Percentiles rank a stretch among this genome's conserved stretches.
Evolutionary conservation across 2,329 filamentous ascomycete species (phyloP).

Genomic region (Plectosphaerella sp.): DNA sequence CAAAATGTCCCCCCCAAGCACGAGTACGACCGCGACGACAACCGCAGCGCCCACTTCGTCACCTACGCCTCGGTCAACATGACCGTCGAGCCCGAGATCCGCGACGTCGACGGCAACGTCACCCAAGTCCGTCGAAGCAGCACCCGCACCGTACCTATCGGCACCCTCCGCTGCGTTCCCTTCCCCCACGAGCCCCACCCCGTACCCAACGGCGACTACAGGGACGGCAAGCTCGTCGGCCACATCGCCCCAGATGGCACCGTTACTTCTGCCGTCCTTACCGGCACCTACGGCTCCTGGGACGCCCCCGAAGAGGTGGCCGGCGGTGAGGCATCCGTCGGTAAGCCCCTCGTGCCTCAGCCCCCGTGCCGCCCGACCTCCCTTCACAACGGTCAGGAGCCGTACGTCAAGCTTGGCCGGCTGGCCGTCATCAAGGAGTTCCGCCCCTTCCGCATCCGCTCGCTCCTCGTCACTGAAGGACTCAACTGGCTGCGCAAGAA

Average conservation of each 20-base stretch:
- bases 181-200: conserved; percentile 71
- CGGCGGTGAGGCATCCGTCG: conserved; percentile 13
- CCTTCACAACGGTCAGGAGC: conserved; percentile 59
- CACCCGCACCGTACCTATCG: conserved; percentile 54
- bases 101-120: conserved; percentile 36
- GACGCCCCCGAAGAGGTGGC: neutral
- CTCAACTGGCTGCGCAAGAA: conserved; percentile 64
- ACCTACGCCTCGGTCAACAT: conserved; percentile 65
- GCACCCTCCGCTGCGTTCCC: conserved; percentile 75
- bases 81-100: conserved; percentile 34
- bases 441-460: conserved; percentile 61
- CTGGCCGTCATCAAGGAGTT: conserved; percentile 66
- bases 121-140: conserved; percentile 37
- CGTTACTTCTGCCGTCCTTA: neutral
- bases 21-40: conserved; percentile 79
- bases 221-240: conserved; percentile 33
- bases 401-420: conserved; percentile 78
- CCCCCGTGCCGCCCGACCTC: conserved; percentile 39
- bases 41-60: conserved; percentile 80
- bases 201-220: conserved; percentile 41
- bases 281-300: neutral
- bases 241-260: conserved; percentile 10
- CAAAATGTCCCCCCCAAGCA: conserved; percentile 56
- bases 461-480: conserved; percentile 61
- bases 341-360: neutral